These are phyloP conservation scores for Boletus fagicola DNA, from an alignment of 768 basidiomycete genomes.

Conservation along the genomic window DNA sequence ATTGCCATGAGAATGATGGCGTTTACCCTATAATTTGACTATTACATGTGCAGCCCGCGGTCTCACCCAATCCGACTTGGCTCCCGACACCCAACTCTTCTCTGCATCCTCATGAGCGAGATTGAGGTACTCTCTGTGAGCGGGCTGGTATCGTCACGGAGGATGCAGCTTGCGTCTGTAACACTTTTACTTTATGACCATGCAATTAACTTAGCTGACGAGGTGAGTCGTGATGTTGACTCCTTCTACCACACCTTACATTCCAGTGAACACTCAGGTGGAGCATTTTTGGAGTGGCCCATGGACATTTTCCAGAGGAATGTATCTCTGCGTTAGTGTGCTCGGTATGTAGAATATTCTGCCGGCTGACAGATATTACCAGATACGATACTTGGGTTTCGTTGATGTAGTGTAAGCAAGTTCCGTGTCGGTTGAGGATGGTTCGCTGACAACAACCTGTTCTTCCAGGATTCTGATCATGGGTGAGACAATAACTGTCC, in stretches of 20 bases:
- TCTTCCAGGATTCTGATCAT: slow-evolving; percentile 4
- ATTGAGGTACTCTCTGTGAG: background rate
- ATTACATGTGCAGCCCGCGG: background rate
- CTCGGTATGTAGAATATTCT: background rate
- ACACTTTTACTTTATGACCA: slow-evolving; percentile 17
- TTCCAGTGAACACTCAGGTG: background rate
- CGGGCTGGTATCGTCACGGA: background rate
- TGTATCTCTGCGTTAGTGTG: slow-evolving; percentile 13
- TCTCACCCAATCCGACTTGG: background rate
- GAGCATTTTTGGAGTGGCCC: slow-evolving; percentile 14
- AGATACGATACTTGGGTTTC: slow-evolving; percentile 15
- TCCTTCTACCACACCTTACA: background rate
- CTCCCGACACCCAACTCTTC: background rate
- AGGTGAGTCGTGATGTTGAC: slow-evolving; percentile 1
- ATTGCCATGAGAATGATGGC: background rate
- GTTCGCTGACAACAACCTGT: background rate
- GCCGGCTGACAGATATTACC: background rate
- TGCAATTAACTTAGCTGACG: slow-evolving; percentile 1
- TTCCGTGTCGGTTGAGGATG: background rate
- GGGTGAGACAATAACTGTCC: background rate
- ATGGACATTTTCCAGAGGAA: slow-evolving; percentile 9
- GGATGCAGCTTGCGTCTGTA: background rate
- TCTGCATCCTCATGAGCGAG: background rate
- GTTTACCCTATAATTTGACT: background rate
- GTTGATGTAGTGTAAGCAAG: slow-evolving; percentile 5